Evolutionary conservation across 176 grass and related monocot species (phyloP).

Genomic region (Zoysia japonica): DNA sequence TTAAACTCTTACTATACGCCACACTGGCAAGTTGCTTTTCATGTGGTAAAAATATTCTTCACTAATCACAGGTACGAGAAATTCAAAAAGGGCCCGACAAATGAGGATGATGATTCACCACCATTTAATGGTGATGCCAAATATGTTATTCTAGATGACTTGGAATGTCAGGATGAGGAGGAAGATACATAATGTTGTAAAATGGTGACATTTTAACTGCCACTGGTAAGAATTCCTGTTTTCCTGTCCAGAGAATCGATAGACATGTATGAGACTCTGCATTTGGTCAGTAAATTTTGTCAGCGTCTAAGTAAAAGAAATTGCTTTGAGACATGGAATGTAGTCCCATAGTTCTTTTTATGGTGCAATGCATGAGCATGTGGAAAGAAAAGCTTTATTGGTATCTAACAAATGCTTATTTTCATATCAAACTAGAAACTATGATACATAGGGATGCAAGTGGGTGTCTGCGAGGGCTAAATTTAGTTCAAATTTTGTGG

Average conservation of each 20-base stretch:
- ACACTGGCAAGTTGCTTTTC: constrained; percentile 11
- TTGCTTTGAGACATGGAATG: neutral
- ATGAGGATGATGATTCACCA: constrained; percentile 52
- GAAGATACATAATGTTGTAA: constrained; percentile 48
- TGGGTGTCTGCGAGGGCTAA: neutral
- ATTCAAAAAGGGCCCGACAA: constrained; percentile 64
- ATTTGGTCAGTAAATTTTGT: constrained; percentile 2
- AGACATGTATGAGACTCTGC: neutral
- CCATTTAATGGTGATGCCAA: constrained; percentile 66
- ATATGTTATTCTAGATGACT: constrained; percentile 93
- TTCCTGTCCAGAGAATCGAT: constrained; percentile 14
- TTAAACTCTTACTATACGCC: neutral
- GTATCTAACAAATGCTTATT: neutral
- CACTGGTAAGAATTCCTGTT: constrained; percentile 48
- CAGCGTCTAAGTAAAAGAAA: neutral
- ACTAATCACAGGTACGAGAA: constrained; percentile 77
- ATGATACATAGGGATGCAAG: neutral
- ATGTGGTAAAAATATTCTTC: constrained; percentile 35
- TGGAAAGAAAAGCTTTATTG: neutral
- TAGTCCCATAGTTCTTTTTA: neutral
- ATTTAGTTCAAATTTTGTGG: too few species aligned
- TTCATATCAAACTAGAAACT: neutral
- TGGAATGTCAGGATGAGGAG: constrained; percentile 69
- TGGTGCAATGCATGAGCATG: neutral
- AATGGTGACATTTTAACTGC: constrained; percentile 40